These are phyloP conservation scores for Gracilariopsis chorda DNA, from an alignment of 23 red algal species.

Conservation along the genomic window DNA sequence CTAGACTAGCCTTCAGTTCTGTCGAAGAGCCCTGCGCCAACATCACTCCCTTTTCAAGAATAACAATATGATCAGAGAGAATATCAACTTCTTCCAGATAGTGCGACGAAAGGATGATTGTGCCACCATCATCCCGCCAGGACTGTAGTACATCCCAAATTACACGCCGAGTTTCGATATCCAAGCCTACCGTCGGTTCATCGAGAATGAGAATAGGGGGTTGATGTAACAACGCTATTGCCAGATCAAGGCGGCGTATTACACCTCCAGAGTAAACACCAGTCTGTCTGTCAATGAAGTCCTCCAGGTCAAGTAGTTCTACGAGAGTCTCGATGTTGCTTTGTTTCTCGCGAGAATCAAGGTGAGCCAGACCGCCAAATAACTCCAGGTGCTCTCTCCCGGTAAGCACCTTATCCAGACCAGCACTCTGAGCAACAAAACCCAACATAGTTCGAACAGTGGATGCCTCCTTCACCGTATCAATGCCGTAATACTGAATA, in stretches of 20 bases:
- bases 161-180: slow-evolving; percentile 67
- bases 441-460: slow-evolving; percentile 75
- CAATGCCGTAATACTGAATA: slow-evolving; percentile 73
- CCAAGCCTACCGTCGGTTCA: slow-evolving; percentile 91
- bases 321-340: slow-evolving; percentile 68
- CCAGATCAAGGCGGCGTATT: slow-evolving; percentile 87
- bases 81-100: slow-evolving; percentile 97
- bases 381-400: slow-evolving; percentile 96
- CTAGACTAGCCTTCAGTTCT: slow-evolving; percentile 78
- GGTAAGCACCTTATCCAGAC: slow-evolving; percentile 96
- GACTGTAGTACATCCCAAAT: slow-evolving; percentile 79
- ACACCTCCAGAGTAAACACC: slow-evolving; percentile 90
- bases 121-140: slow-evolving; percentile 63
- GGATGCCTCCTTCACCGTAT: slow-evolving; percentile 54
- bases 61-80: slow-evolving; percentile 81
- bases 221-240: slow-evolving; percentile 79
- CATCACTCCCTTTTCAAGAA: slow-evolving; percentile 87
- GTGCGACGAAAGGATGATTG: slow-evolving; percentile 85
- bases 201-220: slow-evolving; percentile 95
- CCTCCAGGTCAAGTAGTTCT: slow-evolving; percentile 70
- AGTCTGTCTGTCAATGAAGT: slow-evolving; percentile 89
- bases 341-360: slow-evolving; percentile 8
- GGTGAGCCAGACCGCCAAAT: slow-evolving; percentile 76
- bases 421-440: slow-evolving; percentile 84
- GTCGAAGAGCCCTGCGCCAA: slow-evolving; percentile 70